A percentile compares a stretch with the other conserved stretches of the same genome.
These are phyloP conservation scores for Candida sp. DNA, from an alignment of 1,139 yeast genomes.

Conservation along the genomic window DNA sequence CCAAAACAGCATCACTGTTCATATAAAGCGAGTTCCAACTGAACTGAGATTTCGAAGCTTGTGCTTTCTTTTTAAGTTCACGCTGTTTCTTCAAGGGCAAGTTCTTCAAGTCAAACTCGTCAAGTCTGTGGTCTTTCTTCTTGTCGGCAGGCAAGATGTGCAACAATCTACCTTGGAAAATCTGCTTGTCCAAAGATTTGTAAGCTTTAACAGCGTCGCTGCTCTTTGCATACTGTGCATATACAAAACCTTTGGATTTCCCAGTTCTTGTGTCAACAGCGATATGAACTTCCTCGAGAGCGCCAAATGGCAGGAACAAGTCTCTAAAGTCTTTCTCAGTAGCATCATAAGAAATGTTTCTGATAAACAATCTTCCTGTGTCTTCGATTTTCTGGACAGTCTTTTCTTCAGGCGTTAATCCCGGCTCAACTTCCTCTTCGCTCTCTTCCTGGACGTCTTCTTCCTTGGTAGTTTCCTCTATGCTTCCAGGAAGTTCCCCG, in stretches of 20 bases:
- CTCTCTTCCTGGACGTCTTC: constrained; percentile 19
- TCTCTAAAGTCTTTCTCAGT: constrained; percentile 77
- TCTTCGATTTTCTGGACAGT: constrained; percentile 54
- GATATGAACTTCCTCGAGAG: constrained; percentile 80
- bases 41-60: constrained; percentile 85
- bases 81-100: constrained; percentile 91
- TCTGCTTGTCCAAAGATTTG: constrained; percentile 77
- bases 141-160: constrained; percentile 89
- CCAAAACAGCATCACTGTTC: constrained; percentile 92
- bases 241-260: constrained; percentile 92
- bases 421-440: constrained; percentile 19
- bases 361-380: constrained; percentile 85
- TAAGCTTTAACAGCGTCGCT: constrained; percentile 81
- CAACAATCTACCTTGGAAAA: constrained; percentile 92
- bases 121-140: constrained; percentile 78
- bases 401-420: constrained; percentile 40
- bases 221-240: constrained; percentile 69
- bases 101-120: constrained; percentile 89
- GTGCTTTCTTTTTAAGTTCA: constrained; percentile 81
- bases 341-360: constrained; percentile 84
- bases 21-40: constrained; percentile 95
- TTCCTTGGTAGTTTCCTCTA: constrained; percentile 21
- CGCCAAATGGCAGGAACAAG: constrained; percentile 61
- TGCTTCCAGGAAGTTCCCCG: constrained; percentile 25
- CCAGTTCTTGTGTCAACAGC: constrained; percentile 93